Base-by-base conservation (phyloP, 164 flowering plant genomes). In the Aristolochia contorta region DNA sequence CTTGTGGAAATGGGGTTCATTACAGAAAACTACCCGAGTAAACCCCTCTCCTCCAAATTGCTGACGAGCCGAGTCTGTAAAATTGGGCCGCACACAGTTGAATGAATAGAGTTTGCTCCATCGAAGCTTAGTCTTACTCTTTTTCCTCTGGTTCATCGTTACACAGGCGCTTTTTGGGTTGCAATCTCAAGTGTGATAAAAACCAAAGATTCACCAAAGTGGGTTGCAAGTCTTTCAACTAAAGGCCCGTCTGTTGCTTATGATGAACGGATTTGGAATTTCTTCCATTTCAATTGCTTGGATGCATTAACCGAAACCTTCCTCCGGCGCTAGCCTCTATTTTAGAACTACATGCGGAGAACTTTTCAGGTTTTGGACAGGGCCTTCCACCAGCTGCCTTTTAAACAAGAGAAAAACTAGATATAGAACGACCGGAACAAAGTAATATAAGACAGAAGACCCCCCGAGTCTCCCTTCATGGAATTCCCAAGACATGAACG, bases 81-180 rank as follows among this genome's bases (percentile, higher is more conserved):
- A 13, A 16, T 41, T 23, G 4, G 77, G 80, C 30, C 70, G 58
- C 41, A 75, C 27, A 46, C 87, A 80, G 12, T 80, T 65, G 58
- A 79, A 83, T 0, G 87, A 65, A 51, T 83, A 83, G 41, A 83
- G 64, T 48, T 81, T 76, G 79, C 85, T 80, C 82, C 84, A 74
- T 64, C 66, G 54, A 13, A 83, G 53, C 67, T 71, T 80, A 49
- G 65, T 65, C 48, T 66, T 81, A 16, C 16, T 66, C 49, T 60
- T 73, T 65, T 54, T n/a, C 13, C 71, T 18, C 47, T 54, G 24
- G 30, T 48, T 67, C 41, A 61, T 1, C 76, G 67, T 70, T 45
- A 37, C 7, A 10, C 43, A 37, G 12, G 12, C 43, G 43, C 54
- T 50, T 5, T n/a, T 7, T 50, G 21, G 22, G 3, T 18, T n/a